Conservation (phyloP, 169 alveolate genomes). For the Plasmodium billcollinsi region DNA sequence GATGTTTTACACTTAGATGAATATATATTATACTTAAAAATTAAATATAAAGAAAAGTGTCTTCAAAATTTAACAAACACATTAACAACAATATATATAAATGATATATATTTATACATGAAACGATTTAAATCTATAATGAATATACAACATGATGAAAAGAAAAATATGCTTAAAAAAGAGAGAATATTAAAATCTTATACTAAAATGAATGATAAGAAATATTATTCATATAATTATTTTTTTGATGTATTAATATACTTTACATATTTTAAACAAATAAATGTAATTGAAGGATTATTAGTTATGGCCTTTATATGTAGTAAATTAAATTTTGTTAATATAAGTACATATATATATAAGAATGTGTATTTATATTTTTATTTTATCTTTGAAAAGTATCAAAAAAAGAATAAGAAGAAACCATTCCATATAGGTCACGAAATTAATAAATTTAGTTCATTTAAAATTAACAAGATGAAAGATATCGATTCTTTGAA, state of each 20-base stretch:
- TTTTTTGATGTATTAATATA: constrained; percentile 74
- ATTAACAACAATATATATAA: constrained; percentile 16
- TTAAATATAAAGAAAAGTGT: constrained; percentile 35
- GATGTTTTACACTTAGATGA: constrained; percentile 56
- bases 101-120: constrained; percentile 41
- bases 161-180: constrained; percentile 41
- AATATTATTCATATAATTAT: constrained; percentile 54
- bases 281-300: constrained; percentile 54
- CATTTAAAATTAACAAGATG: constrained; percentile 13
- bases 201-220: constrained; percentile 38
- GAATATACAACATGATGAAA: constrained; percentile 43
- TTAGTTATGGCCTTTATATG: constrained; percentile 52
- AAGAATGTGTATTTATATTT: constrained; percentile 59
- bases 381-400: constrained; percentile 57
- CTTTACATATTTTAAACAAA: constrained; percentile 73
- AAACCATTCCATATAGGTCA: constrained; percentile 25
- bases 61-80: constrained; percentile 26
- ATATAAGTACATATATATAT: constrained; percentile 39
- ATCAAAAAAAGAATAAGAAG: constrained; percentile 44
- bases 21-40: constrained; percentile 69
- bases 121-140: constrained; percentile 40
- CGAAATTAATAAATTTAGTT: constrained; percentile 32
- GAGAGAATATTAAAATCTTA: constrained; percentile 46
- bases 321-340: constrained; percentile 52
- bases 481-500: not conserved